A percentile compares a stretch with the other conserved stretches of the same genome.
Conservation (phyloP, 116 monocot genomes). For the Dioscorea cayenensis region DNA sequence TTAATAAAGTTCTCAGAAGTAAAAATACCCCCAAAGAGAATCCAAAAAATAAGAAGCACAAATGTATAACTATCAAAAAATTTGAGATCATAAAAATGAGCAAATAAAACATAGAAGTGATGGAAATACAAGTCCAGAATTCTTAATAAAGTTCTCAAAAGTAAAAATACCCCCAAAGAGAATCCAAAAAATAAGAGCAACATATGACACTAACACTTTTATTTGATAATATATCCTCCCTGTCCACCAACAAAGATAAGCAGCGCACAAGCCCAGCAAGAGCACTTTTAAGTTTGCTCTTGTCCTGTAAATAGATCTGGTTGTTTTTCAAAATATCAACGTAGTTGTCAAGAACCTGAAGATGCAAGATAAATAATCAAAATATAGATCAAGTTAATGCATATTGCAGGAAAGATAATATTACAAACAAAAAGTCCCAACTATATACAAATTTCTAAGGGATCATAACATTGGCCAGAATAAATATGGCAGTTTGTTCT, state of each 20-base stretch:
- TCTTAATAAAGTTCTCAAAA: neutral
- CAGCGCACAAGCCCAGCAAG: slow-evolving; percentile 76
- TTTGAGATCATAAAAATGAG: neutral
- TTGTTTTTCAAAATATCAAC: slow-evolving; percentile 70
- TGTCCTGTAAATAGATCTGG: slow-evolving; percentile 70
- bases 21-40: neutral
- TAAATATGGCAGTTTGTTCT: too few relatives aligned
- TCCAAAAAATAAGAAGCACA: neutral
- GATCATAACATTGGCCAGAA: too few relatives aligned
- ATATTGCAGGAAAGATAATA: too few relatives aligned
- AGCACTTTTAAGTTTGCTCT: slow-evolving; percentile 60
- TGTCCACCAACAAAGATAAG: slow-evolving; percentile 38
- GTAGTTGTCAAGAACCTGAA: slow-evolving; percentile 78
- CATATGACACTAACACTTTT: slow-evolving; percentile 14
- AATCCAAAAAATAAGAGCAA: neutral
- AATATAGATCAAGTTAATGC: too few relatives aligned
- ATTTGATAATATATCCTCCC: slow-evolving; percentile 12
- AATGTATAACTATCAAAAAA: neutral
- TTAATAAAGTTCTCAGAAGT: neutral
- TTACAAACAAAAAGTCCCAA: too few relatives aligned
- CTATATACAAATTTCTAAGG: too few relatives aligned
- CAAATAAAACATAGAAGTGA: neutral
- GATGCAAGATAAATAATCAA: slow-evolving; percentile 1
- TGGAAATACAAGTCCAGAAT: neutral
- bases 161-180: neutral